A percentile compares a stretch with the other conserved stretches of the same genome.
Evolutionary conservation across 1,284 basidiomycete species (phyloP).

Genomic region (Trametes sp.): DNA sequence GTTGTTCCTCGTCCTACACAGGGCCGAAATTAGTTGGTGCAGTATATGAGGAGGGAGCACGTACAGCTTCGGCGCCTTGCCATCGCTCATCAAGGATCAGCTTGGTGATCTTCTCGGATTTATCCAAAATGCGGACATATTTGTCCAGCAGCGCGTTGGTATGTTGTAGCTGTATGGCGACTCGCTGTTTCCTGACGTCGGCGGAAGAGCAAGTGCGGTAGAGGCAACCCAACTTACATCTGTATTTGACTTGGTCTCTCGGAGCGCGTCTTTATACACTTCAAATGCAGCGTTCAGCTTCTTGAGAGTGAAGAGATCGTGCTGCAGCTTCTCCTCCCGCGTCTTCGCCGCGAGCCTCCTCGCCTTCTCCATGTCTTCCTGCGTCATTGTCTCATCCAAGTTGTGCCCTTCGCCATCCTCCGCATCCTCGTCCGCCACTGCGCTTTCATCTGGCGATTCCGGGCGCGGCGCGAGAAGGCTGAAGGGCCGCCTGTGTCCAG

Average conservation of each 20-base stretch:
- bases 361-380: constrained; percentile 40
- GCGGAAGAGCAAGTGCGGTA: background rate
- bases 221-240: constrained; percentile 55
- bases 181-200: constrained; percentile 36
- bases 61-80: constrained; percentile 72
- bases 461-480: constrained; percentile 49
- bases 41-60: constrained; percentile 32
- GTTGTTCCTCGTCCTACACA: constrained; percentile 61
- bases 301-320: constrained; percentile 72
- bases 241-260: constrained; percentile 66
- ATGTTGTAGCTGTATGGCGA: constrained; percentile 68
- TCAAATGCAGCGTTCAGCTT: constrained; percentile 76
- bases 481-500: constrained; percentile 42
- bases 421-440: constrained; percentile 41
- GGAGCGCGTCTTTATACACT: constrained; percentile 68
- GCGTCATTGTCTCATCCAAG: constrained; percentile 39
- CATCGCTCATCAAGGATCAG: constrained; percentile 79
- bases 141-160: constrained; percentile 77
- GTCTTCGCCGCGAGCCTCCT: constrained; percentile 47
- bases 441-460: constrained; percentile 32
- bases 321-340: constrained; percentile 75
- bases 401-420: constrained; percentile 30
- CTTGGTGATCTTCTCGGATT: constrained; percentile 69
- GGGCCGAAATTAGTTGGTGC: background rate
- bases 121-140: constrained; percentile 73